Conservation (phyloP, 768 basidiomycete genomes). For the Imleria badia region DNA sequence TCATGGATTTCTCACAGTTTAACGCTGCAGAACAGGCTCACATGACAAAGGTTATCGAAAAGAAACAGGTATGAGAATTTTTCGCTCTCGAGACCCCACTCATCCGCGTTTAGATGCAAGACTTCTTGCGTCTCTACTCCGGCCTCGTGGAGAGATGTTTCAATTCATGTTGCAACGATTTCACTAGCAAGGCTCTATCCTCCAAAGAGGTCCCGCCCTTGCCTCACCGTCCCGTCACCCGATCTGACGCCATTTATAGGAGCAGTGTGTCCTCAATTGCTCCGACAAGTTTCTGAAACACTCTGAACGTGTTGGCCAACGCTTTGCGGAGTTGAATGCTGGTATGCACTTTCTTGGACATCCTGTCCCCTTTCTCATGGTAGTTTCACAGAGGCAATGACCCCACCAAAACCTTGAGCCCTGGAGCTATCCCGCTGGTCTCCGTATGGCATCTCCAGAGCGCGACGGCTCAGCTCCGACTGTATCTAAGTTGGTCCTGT, state of each 20-base stretch:
- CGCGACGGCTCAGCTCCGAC: background rate
- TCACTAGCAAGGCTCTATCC: slow-evolving; percentile 91
- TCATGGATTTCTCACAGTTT: slow-evolving; percentile 91
- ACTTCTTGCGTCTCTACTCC: slow-evolving; percentile 94
- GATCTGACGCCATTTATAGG: slow-evolving; percentile 46
- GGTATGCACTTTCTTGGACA: slow-evolving; percentile 49
- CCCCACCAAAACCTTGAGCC: slow-evolving; percentile 30
- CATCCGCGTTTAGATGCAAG: slow-evolving; percentile 77
- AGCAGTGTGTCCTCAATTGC: slow-evolving; percentile 89
- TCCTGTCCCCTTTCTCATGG: background rate
- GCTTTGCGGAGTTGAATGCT: slow-evolving; percentile 90
- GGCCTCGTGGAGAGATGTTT: slow-evolving; percentile 96
- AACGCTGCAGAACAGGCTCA: slow-evolving; percentile 93
- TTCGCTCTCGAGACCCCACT: background rate
- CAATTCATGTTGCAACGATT: slow-evolving; percentile 92
- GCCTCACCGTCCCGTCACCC: background rate
- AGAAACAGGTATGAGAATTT: slow-evolving; percentile 74
- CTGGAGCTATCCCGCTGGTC: slow-evolving; percentile 17
- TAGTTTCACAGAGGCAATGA: slow-evolving; percentile 32
- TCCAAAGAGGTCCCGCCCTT: slow-evolving; percentile 75
- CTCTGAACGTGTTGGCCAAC: slow-evolving; percentile 87
- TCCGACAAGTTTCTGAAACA: slow-evolving; percentile 98
- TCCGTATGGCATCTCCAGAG: background rate
- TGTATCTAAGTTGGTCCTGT: slow-evolving; percentile 2
- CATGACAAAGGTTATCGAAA: slow-evolving; percentile 92